Evolutionary conservation across 2,329 filamentous ascomycete genomes (phyloP), one percentile per base, ranked within the genome.

Genomic region (Chaetomium strumarium): DNA sequence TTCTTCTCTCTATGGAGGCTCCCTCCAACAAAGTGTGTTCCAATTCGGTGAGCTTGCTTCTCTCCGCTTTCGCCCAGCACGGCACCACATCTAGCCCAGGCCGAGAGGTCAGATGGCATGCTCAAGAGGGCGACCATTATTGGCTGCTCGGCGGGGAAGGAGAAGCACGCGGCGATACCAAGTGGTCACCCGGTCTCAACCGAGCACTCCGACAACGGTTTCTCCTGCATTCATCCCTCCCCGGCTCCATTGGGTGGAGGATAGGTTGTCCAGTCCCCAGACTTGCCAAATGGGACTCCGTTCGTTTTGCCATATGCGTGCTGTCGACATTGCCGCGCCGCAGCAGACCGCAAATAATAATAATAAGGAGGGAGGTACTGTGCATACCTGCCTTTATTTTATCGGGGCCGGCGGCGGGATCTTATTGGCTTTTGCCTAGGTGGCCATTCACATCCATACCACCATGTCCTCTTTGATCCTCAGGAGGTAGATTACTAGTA

Each of bases 31-130:
- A 24, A 24, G 4, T 24, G 24, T 24, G 4, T 4, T n/a, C 3
- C 34, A 9, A 12, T 31, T 29, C 33, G 29, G 47, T 49, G 19
- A 49, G 47, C 37, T 4, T 16, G 16, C 38, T 43, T 9, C 17
- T 43, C 31, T 37, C 31, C 16, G 41, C 16, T 30, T 12, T n/a
- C 17, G 20, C 30, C 12, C 19, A 31, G 47, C 19, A 16, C 30
- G n/a, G 37, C 30, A 37, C 49, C n/a, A 9, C n/a, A n/a, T n/a
- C n/a, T 10, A 10, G 2, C n/a, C 41, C 31, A 19, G 17, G 19
- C 11, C 16, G 14, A 14, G 13, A 16, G 52, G 52, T 51, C 52
- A 55, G 52, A 51, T 51, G 52, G 51, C 52, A 55, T 55, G 52
- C 48, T 45, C 48, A 48, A 36, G 33, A 38, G 42, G 8, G 24